Evolutionary conservation across 306 rosid genomes (phyloP), one percentile per base, ranked within the genome.

Genomic region (Prosopis cineraria): DNA sequence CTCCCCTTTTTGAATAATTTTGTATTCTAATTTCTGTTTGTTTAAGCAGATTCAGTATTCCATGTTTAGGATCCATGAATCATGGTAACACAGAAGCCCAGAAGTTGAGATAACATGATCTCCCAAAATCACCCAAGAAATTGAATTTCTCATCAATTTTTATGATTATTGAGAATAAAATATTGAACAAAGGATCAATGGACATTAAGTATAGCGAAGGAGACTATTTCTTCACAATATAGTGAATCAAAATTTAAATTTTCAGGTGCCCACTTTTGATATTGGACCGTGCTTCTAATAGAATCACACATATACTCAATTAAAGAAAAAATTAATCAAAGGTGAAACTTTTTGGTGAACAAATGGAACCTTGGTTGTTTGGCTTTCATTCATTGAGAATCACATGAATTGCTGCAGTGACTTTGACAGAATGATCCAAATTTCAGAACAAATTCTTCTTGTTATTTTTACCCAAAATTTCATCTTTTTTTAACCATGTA

Each of bases 331-430:
- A 9, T 7, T 31, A 22, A 40, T 31, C 33, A 53, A 39, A 36
- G 20, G 56, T 43, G 47, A 48, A 22, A 39, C 67, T 41, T 77
- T 44, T 78, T 76, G 24, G 22, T 33, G 64, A 71, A 78, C 22
- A 72, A 64, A 78, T 78, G 67, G 52, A 71, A 78, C 70, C 50
- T 78, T 81, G 66, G 20, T 55, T 78, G 83, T 74, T 52, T 64
- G 85, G 85, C 56, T 78, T 30, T 69, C 41, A 22, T 70, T 58
- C 63, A 85, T 39, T 63, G 68, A 77, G 83, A 81, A 78, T 74
- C 72, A 78, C 62, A 53, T 41, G 77, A 81, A 47, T 84, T 40
- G 52, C 73, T 68, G 52, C 45, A 48, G 56, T 27, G 8, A 27
- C 34, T 73, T 66, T 52, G 0, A 34, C 40, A 62, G 6, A 40